Evolutionary conservation across 1,284 basidiomycete genomes (phyloP).

Genomic region (Ustilago hordei): DNA sequence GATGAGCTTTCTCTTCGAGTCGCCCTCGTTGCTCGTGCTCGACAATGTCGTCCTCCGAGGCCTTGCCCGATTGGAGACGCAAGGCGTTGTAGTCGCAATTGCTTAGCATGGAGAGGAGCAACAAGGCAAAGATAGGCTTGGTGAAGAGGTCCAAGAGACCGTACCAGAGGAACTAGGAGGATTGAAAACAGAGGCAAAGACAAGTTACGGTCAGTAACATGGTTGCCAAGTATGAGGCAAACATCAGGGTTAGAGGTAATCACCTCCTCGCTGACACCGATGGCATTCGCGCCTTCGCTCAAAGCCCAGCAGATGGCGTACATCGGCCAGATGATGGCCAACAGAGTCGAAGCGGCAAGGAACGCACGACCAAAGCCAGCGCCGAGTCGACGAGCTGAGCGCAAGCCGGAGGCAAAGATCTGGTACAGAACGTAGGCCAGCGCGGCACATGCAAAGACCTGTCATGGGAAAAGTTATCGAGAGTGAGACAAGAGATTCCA

Average conservation of each 20-base stretch:
- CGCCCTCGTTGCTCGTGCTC: slow-evolving; percentile 12
- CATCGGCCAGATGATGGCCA: slow-evolving; percentile 52
- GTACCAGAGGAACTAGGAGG: slow-evolving; percentile 73
- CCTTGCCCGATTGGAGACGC: slow-evolving; percentile 44
- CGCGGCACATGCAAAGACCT: slow-evolving; percentile 71
- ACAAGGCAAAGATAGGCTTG: slow-evolving; percentile 69
- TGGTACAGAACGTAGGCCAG: slow-evolving; percentile 69
- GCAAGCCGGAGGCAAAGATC: slow-evolving; percentile 66
- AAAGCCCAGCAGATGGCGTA: slow-evolving; percentile 72
- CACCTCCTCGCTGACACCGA: slow-evolving; percentile 60
- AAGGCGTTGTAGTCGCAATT: slow-evolving; percentile 47
- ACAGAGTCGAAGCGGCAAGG: slow-evolving; percentile 69
- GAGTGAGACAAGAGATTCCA: too few species aligned
- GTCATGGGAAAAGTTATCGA: background rate
- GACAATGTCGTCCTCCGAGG: slow-evolving; percentile 25
- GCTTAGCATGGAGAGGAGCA: slow-evolving; percentile 50
- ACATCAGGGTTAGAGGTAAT: background rate
- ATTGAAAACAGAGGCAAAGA: slow-evolving; percentile 7
- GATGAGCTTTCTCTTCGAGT: slow-evolving; percentile 21
- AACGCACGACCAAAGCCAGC: slow-evolving; percentile 71
- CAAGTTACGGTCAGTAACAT: slow-evolving; percentile 55
- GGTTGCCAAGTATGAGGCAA: background rate
- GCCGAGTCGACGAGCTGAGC: slow-evolving; percentile 70
- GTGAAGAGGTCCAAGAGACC: slow-evolving; percentile 75
- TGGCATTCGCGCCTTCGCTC: slow-evolving; percentile 73